Evolutionary conservation across 2,329 filamentous ascomycete genomes (phyloP).

Genomic region (Ceratocystis harringtonii): DNA sequence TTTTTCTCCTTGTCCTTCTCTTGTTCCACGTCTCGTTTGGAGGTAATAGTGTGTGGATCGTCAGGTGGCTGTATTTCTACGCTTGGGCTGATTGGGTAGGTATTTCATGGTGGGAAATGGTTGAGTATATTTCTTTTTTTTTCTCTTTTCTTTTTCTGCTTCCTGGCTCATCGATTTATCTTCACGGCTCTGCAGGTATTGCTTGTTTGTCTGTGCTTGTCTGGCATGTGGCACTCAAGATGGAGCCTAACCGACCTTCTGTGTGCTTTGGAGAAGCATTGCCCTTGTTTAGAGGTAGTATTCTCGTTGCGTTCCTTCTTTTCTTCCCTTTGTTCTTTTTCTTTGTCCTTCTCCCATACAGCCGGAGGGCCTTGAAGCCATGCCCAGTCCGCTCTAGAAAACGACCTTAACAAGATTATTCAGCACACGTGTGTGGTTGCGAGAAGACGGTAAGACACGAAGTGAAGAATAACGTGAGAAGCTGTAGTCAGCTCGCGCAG

Average conservation of each 20-base stretch:
- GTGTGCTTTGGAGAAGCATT: background rate
- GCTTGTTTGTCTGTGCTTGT: background rate
- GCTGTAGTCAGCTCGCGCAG: no score
- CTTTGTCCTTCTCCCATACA: constrained; percentile 6
- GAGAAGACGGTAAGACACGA: constrained; percentile 3
- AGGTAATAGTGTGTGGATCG: constrained; percentile 10
- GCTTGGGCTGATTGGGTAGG: constrained; percentile 2
- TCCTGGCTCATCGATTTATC: constrained; percentile 21
- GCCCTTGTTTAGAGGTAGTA: background rate
- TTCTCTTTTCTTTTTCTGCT: constrained; percentile 21
- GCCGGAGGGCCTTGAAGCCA: background rate
- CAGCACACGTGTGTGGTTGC: background rate
- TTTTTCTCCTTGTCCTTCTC: constrained; percentile 19
- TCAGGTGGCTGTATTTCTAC: constrained; percentile 12
- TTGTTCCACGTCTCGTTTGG: constrained; percentile 6
- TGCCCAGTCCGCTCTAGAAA: constrained; percentile 3
- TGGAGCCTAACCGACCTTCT: background rate
- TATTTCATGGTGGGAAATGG: constrained; percentile 19
- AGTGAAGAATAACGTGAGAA: background rate
- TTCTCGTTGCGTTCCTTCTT: background rate
- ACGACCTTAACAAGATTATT: background rate
- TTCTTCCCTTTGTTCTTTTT: background rate
- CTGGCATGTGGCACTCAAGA: no score
- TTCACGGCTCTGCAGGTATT: background rate
- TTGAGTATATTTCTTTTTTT: constrained; percentile 15